Evolutionary conservation across 2,329 filamentous ascomycete species (phyloP), one percentile per base, ranked within the genome.

Genomic region (Epichloe amarillans): DNA sequence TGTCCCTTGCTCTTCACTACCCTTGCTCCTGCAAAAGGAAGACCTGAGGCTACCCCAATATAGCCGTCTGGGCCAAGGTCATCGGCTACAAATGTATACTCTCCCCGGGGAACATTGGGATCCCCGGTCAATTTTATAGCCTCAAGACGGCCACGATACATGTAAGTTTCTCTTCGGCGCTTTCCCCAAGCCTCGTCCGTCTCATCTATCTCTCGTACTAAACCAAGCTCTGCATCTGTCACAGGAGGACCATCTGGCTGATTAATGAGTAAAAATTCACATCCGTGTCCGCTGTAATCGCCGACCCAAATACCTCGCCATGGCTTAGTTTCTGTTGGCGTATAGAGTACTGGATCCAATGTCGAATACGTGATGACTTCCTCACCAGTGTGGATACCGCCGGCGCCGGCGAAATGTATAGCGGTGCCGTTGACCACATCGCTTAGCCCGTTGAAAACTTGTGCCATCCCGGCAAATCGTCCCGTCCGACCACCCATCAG

Each of bases 61-160:
- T 84, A 73, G 0, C 87, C 88, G 0, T 62, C 68, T 0, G 76
- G 72, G 0, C 86, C 83, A 37, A 97, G 79, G 58, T 96, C 88
- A 5, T 88, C 79, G 0, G 82, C 84, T 3, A 87, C 75, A 63
- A 95, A 96, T 0, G 86, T 88, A 57, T 83, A 80, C 64, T 96
- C 85, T 8, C 90, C 8, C 8, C 90, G 77, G 0, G 91, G 91
- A 14, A 97, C 82, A 57, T 96, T 94, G 0, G 84, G 81, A 61
- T 98, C 91, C 1, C 91, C 91, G 0, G 91, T 97, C 36, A 98
- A 70, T 64, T 97, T 97, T 61, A 96, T 82, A 0, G 86, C 91
- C 64, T 90, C 82, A 3, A 97, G 66, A 2, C 81, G 74, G 4
- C 88, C 88, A 12, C 72, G 73, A 56, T 86, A 80, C 1, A 79